These are phyloP conservation scores for Dipodascus geniculatus DNA, from an alignment of 805 yeast species.

Conservation along the genomic window DNA sequence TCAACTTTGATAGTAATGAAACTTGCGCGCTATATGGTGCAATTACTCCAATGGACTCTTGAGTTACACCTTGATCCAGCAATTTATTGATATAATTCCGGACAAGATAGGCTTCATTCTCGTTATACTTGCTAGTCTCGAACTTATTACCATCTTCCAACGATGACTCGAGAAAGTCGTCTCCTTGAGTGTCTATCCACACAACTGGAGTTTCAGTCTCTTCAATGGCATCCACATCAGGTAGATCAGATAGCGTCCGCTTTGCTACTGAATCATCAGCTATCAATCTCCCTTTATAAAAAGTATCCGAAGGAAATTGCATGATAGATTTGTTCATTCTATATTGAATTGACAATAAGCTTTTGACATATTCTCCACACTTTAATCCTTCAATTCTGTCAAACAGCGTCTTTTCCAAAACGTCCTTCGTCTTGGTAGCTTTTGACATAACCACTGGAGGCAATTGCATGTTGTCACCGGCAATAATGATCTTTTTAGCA, in stretches of 20 bases:
- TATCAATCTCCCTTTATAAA: constrained; percentile 50
- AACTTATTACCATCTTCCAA: constrained; percentile 19
- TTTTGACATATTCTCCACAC: constrained; percentile 36
- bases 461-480: constrained; percentile 88
- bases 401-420: constrained; percentile 58
- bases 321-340: constrained; percentile 75
- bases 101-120: constrained; percentile 60
- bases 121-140: constrained; percentile 52
- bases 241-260: constrained; percentile 44
- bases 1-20: constrained; percentile 36
- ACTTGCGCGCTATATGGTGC: constrained; percentile 91
- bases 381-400: constrained; percentile 55
- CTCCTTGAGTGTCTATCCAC: constrained; percentile 94
- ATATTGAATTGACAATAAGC: constrained; percentile 66
- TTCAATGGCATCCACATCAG: constrained; percentile 37
- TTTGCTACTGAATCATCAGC: constrained; percentile 51
- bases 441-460: constrained; percentile 74
- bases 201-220: constrained; percentile 45
- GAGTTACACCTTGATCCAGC: constrained; percentile 38
- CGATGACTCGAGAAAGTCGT: constrained; percentile 52
- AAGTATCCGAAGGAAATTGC: constrained; percentile 57
- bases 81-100: constrained; percentile 43
- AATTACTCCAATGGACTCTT: constrained; percentile 64
- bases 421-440: constrained; percentile 30
- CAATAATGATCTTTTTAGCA: constrained; percentile 52